phyloP scores from a whole-genome alignment of 2,329 filamentous ascomycete genomes.

The Aspergillus luchuensis region DNA sequence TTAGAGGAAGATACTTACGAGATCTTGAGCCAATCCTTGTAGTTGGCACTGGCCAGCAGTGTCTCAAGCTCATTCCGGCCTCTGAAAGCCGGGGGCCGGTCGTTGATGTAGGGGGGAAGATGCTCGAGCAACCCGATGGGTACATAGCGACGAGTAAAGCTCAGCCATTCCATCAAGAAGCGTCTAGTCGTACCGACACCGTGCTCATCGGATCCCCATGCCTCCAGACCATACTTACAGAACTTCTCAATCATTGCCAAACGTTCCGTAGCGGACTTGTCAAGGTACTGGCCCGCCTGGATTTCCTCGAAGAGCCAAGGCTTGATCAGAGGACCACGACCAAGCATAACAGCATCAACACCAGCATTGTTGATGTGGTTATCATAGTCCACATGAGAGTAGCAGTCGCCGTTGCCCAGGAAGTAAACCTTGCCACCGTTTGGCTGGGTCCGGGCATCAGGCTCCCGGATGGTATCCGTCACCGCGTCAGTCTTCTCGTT shows the following conservation, averaged over 20 bases:
- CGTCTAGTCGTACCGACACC: constrained; percentile 87
- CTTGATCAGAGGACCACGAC: constrained; percentile 93
- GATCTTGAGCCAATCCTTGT: constrained; percentile 98
- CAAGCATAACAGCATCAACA: constrained; percentile 95
- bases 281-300: constrained; percentile 83
- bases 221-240: constrained; percentile 83
- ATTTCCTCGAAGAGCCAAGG: constrained; percentile 99
- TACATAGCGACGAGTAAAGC: constrained; percentile 89
- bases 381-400: constrained; percentile 86
- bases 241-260: constrained; percentile 86
- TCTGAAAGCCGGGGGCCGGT: constrained; percentile 79
- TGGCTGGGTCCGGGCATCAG: constrained; percentile 72
- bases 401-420: constrained; percentile 94
- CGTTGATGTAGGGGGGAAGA: constrained; percentile 84
- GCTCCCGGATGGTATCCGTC: constrained; percentile 75
- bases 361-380: constrained; percentile 72
- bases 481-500: constrained; percentile 67
- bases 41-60: constrained; percentile 85
- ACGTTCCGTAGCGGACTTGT: constrained; percentile 88
- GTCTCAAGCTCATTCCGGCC: constrained; percentile 91
- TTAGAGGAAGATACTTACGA: constrained; percentile 62
- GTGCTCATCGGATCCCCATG: constrained; percentile 94
- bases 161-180: constrained; percentile 94
- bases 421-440: constrained; percentile 79
- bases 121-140: constrained; percentile 86